These are phyloP conservation scores for Apiotrichum sp. DNA, from an alignment of 1,284 basidiomycete genomes.

Conservation along the genomic window DNA sequence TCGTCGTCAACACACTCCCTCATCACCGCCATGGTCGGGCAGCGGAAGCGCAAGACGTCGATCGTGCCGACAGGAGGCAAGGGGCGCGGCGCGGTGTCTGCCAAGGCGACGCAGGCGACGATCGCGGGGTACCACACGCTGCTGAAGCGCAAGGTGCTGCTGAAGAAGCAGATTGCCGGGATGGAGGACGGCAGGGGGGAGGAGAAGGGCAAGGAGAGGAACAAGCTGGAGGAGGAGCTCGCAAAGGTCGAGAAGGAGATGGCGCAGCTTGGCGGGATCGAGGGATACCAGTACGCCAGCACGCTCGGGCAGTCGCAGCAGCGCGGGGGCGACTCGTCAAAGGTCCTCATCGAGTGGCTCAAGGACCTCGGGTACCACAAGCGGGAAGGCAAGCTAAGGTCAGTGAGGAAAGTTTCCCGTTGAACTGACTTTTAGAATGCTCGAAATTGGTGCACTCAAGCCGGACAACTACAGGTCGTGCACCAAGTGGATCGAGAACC, in stretches of 20 bases:
- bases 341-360: conserved; percentile 67
- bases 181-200: too few species aligned
- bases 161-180: conserved; percentile 18
- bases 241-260: conserved; percentile 59
- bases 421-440: conserved; percentile 52
- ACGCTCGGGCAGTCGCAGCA: conserved; percentile 68
- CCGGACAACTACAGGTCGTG: conserved; percentile 69
- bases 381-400: conserved; percentile 15
- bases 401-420: neutral
- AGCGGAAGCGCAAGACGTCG: conserved; percentile 9
- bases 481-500: conserved; percentile 62
- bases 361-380: conserved; percentile 49
- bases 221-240: conserved; percentile 34
- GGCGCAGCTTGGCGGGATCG: conserved; percentile 63
- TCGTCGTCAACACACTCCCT: too few species aligned
- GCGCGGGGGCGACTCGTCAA: conserved; percentile 77
- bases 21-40: too few species aligned
- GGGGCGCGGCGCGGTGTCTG: conserved; percentile 17
- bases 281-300: conserved; percentile 73
- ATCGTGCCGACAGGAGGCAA: neutral
- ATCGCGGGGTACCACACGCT: conserved; percentile 43
- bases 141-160: conserved; percentile 33
- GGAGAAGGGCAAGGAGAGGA: neutral
- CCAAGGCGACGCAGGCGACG: conserved; percentile 36
- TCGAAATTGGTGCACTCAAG: conserved; percentile 79